Evolutionary conservation across 202 grass and related monocot genomes (phyloP), one percentile per base, ranked within the genome.

Genomic region (Bolboschoenoplectus hybrid): DNA sequence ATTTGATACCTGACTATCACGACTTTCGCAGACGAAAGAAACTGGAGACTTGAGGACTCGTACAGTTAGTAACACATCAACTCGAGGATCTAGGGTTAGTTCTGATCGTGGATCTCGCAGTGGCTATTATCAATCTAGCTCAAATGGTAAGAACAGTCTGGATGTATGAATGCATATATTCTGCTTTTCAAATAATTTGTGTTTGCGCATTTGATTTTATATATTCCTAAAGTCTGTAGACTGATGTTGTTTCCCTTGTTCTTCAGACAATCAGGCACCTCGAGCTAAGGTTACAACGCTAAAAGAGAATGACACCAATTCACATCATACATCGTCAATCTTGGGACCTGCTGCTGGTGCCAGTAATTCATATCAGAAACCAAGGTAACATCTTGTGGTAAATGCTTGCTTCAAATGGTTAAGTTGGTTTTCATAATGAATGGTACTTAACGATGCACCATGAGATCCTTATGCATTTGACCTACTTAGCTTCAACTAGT

Each of bases 21-120:
- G 6, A 84, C 69, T 89, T 94, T 81, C 63, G 67, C 88, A 99
- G 97, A 82, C 88, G 70, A 96, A 96, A 88, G 97, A 99, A 35
- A 85, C 67, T 67, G 86, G 86, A 43, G 93, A 99, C 64, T 86
- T 89, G 20, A 94, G 97, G 80, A 87, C 92, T 87, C 92, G 97
- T 81, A 41, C 83, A 52, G 45, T 86, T 78, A 97, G 77, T 90
- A 97, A 82, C 87, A 85, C 65, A 66, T 85, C 86, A 35, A 89
- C 74, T 78, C 91, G 93, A 87, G 90, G 93, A 8, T 32, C 86
- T 84, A 97, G 92, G 89, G 80, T 92, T 82, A 87, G 75, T 17
- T 76, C 60, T 71, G 97, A 99, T 70, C 97, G 93, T 80, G 89
- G 85, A 71, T 82, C 85, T 16, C 87, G 91, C 43, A 95, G 63